Base-by-base conservation (phyloP, 768 basidiomycete species). In the Phanerochaete sordida region DNA sequence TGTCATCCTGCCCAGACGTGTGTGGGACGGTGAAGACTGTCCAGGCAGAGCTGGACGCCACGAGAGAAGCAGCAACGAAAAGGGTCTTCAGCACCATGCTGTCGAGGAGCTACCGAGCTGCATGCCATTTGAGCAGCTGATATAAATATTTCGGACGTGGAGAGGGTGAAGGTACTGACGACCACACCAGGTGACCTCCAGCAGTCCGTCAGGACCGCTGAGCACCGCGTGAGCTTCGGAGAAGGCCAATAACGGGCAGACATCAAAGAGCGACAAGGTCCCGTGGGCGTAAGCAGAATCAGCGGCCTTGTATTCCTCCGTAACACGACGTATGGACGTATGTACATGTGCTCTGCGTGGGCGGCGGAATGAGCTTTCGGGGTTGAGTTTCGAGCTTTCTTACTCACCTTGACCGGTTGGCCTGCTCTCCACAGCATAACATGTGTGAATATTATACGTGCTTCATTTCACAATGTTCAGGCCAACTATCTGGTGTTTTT, bases 1-100 rank as follows among this genome's bases (percentile, higher is more conserved):
- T 79, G 63, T 86, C 86, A 48, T 87, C 83, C 48, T 71, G 67
- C 21, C 80, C 79, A 0, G 70, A 66, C 1, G 67, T 65, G 61
- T 85, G 84, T 1, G 82, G 77, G 12, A 85, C 84, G 19, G 74
- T 68, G 57, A 81, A 83, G 0, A 80, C 83, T 46, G 73, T 75
- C 81, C 81, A 82, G 1, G 73, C 79, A 31, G 63, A 54, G 2
- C 68, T 73, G 45, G 65, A 47, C 23, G 64, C 64, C 8, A 73
- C 64, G 57, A 75, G 51, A 12, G n/a, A 3, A 48, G 24, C 27
- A 5, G 24, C 75, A 3, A 79, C 78, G 16, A 84, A 74, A 9
- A 57, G 45, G 4, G 13, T 4, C 11, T 35, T 27, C 13, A 27
- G 21, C 8, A 45, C 39, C 39, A 43, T 43, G 39, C 8, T n/a